Evolutionary conservation across 768 basidiomycete genomes (phyloP).

Genomic region (Rhodotorula diobovata): DNA sequence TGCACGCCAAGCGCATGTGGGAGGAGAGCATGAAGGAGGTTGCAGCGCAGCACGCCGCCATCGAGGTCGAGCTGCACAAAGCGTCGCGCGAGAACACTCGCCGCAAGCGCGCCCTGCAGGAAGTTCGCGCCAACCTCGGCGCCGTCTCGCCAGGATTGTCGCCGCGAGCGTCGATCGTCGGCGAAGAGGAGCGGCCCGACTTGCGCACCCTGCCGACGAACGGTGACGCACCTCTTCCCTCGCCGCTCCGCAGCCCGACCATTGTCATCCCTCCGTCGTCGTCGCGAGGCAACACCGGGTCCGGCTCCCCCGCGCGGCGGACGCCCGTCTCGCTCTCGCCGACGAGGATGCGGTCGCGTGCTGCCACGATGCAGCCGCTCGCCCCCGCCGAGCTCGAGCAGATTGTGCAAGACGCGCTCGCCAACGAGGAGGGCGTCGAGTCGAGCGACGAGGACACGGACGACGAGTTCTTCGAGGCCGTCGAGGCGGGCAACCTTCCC

Average conservation of each 20-base stretch:
- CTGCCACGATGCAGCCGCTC: conserved; percentile 31
- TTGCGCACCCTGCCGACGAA: conserved; percentile 10
- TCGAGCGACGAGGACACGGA: conserved; percentile 50
- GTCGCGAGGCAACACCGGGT: not conserved
- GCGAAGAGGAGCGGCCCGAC: not conserved
- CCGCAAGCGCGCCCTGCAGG: conserved; percentile 41
- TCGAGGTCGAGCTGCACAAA: conserved; percentile 71
- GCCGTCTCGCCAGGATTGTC: conserved; percentile 9
- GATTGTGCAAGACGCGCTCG: conserved; percentile 46
- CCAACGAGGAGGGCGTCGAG: conserved; percentile 43
- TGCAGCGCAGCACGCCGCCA: conserved; percentile 73
- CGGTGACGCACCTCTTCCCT: not conserved
- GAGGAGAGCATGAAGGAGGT: conserved; percentile 83
- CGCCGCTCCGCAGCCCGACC: conserved; percentile 18
- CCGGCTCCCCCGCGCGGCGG: conserved; percentile 13
- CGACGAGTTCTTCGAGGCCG: conserved; percentile 97
- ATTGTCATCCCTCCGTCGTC: not conserved
- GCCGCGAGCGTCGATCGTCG: conserved; percentile 7
- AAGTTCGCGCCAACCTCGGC: conserved; percentile 35
- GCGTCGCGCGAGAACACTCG: conserved; percentile 39
- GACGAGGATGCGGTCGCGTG: conserved; percentile 22
- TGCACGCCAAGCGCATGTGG: conserved; percentile 73
- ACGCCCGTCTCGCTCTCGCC: conserved; percentile 25
- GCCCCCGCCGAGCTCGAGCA: conserved; percentile 41
- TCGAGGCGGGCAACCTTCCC: conserved; percentile 73